Conservation (phyloP, 192 early-diverging fungal species). For the Oehlia diaphana region DNA sequence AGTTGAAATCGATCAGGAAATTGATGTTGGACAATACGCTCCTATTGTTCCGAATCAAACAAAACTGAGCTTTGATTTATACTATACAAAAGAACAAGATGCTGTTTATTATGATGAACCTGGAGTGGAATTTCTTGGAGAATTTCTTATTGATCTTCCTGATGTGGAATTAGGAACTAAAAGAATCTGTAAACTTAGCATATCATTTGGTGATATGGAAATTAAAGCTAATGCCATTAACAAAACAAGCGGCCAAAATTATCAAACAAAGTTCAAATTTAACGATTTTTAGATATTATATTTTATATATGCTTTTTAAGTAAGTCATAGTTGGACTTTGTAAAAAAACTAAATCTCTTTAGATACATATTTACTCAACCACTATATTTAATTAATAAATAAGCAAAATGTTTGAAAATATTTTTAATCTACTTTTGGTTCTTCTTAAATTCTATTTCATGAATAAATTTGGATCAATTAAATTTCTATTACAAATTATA, state of each 20-base stretch:
- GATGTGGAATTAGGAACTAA: neutral
- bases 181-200: neutral
- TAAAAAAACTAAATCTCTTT: too few species aligned
- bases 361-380: too few species aligned
- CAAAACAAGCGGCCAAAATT: neutral
- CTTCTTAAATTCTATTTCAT: too few species aligned
- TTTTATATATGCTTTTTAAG: too few species aligned
- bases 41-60: neutral
- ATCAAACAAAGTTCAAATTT: neutral
- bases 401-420: too few species aligned
- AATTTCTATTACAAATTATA: too few species aligned
- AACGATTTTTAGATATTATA: too few species aligned
- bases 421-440: too few species aligned
- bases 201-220: slow-evolving; percentile 1
- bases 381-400: too few species aligned
- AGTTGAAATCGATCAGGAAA: neutral
- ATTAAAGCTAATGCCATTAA: neutral
- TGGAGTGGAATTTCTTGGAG: neutral
- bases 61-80: neutral
- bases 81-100: neutral
- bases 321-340: too few species aligned
- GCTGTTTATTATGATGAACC: neutral
- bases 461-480: too few species aligned
- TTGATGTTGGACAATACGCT: neutral
- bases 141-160: neutral